Percentiles rank a stretch among this genome's conserved stretches.
These are phyloP conservation scores for Solanum sejunctum DNA, from an alignment of 257 asterid species.

Conservation along the genomic window DNA sequence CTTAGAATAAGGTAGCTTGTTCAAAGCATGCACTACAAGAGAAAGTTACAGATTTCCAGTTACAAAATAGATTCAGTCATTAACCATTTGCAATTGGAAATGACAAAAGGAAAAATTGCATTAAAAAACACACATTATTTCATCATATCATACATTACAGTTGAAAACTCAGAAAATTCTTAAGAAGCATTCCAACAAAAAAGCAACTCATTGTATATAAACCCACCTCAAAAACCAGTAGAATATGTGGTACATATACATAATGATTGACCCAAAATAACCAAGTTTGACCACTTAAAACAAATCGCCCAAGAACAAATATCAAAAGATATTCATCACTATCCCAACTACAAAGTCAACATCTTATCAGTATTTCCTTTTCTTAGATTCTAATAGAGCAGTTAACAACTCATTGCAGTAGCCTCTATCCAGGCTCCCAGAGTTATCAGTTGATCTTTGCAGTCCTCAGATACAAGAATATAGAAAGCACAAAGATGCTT, in stretches of 20 bases:
- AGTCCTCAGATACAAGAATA: not conserved
- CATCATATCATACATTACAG: not conserved
- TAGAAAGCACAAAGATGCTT: not conserved
- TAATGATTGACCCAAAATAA: not conserved
- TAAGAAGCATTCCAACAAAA: not conserved
- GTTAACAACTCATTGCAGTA: not conserved
- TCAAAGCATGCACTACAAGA: constrained; percentile 85
- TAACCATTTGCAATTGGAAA: not conserved
- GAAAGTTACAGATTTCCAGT: not conserved
- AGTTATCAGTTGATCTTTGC: not conserved
- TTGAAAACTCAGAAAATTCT: not conserved
- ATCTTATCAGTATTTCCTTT: not conserved
- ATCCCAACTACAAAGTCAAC: not conserved
- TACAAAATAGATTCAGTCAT: not conserved
- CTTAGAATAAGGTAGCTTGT: constrained; percentile 97
- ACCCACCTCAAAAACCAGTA: not conserved
- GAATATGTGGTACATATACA: not conserved
- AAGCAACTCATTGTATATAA: not conserved
- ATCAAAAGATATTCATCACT: not conserved
- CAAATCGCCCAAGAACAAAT: not conserved
- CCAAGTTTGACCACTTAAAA: not conserved
- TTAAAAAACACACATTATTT: not conserved
- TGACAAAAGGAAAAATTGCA: not conserved
- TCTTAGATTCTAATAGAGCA: not conserved
- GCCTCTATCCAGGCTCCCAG: not conserved